Evolutionary conservation across 2,329 filamentous ascomycete genomes (phyloP).

Genomic region (Pseudogymnoascus pannorum): DNA sequence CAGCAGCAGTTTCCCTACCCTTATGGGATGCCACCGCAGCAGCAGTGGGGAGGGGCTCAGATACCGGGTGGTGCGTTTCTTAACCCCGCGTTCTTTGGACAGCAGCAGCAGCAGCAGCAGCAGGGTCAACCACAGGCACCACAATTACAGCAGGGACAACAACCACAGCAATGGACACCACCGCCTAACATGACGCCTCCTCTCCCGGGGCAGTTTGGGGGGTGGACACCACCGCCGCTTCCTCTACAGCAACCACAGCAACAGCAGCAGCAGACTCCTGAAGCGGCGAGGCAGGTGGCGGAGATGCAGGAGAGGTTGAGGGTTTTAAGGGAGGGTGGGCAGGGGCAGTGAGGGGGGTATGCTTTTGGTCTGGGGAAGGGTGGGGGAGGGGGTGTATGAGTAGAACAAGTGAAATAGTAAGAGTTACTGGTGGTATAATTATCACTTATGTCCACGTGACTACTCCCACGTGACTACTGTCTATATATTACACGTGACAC

Average conservation of each 20-base stretch:
- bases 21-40: constrained; percentile 36
- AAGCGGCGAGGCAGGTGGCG: neutral
- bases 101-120: constrained; percentile 34
- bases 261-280: neutral
- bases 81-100: constrained; percentile 51
- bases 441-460: too few species aligned
- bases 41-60: constrained; percentile 33
- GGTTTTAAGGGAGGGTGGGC: neutral
- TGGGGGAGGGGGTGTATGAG: neutral
- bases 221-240: neutral
- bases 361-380: neutral
- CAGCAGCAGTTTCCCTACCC: constrained; percentile 35
- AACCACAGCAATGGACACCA: neutral
- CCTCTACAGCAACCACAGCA: neutral
- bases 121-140: constrained; percentile 28
- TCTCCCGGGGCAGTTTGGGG: neutral
- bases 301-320: neutral
- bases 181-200: neutral
- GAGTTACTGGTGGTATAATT: too few species aligned
- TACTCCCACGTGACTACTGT: too few species aligned
- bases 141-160: too few species aligned
- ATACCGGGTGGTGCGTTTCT: constrained; percentile 40
- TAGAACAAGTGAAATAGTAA: too few species aligned
- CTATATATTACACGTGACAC: too few species aligned
- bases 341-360: neutral